Base-by-base conservation (phyloP, 1,284 basidiomycete genomes). In the Trichosporon faecale region DNA sequence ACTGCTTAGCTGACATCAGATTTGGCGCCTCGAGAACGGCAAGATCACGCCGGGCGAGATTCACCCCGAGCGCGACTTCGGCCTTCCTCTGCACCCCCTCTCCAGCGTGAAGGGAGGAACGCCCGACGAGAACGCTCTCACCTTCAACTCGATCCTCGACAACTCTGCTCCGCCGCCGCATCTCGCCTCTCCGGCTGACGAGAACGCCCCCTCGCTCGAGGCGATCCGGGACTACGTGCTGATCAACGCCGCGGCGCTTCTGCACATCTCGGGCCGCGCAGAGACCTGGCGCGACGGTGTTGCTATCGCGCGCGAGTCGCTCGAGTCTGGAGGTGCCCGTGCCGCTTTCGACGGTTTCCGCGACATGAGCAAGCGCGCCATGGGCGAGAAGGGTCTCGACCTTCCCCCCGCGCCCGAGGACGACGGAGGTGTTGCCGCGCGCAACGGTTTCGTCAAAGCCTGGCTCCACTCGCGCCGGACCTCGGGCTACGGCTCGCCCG, bases 181-280 rank as follows among this genome's bases (percentile, higher is more conserved):
- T 70, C 78, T 84, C 27, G 79, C 81, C 2, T 64, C 76, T 16
- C 82, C 79, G 3, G 71, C 78, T 1, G 68, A 68, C 82, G 89
- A 65, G 87, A 91, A 37, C 46, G 79, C 79, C 7, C 83, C 84
- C 2, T 80, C 79, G 4, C 70, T 92, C 70, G 84, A 81, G 5
- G 87, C 92, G 0, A 87, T 94, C 66, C 80, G 89, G 44, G 90
- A 95, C 77, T 96, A 94, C 79, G 92, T 96, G 69, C 84, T 94
- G 68, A 84, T 96, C 82, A 96, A 96, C 77, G 88, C 93, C 0
- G 88, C 92, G 6, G 93, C 93, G 7, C 80, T 96, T 66, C 84
- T 97, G 52, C 88, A 93, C 23, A 88, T 96, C 3, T 89, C 91
- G 2, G 93, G 93, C 1, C 72, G 90, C 52, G 92, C 90, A 18